Conservation (phyloP, 2,329 filamentous ascomycete genomes). For the Penicillium sp. region DNA sequence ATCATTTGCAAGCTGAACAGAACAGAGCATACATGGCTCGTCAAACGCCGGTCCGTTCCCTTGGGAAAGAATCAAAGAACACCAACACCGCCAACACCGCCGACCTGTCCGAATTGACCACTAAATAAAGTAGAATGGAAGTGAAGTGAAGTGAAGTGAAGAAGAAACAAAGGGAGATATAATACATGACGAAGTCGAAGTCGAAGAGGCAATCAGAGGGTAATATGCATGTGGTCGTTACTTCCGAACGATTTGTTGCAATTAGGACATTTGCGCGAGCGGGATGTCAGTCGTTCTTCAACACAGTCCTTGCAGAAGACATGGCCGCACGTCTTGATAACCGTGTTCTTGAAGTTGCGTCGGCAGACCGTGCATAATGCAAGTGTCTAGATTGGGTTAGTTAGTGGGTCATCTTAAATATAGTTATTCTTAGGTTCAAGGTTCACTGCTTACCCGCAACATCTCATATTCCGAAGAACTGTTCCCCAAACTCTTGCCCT, state of each 20-base stretch:
- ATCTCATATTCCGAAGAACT: conserved; percentile 82
- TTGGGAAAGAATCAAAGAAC: too few relatives aligned
- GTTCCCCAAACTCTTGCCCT: conserved; percentile 78
- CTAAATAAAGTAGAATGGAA: conserved; percentile 20
- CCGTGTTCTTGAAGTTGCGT: conserved; percentile 90
- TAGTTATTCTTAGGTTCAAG: too few relatives aligned
- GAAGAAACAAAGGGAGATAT: conserved; percentile 33
- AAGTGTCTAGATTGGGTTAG: conserved; percentile 60
- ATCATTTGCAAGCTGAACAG: too few relatives aligned
- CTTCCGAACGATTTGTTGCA: conserved; percentile 91
- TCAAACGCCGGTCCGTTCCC: conserved; percentile 39
- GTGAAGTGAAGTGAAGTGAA: conserved; percentile 21
- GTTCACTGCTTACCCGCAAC: conserved; percentile 76
- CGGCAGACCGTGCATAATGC: conserved; percentile 92
- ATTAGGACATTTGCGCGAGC: conserved; percentile 92
- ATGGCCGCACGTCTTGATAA: conserved; percentile 91
- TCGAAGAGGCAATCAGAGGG: conserved; percentile 39
- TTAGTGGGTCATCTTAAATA: too few relatives aligned
- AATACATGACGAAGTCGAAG: conserved; percentile 35
- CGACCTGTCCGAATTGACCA: conserved; percentile 34
- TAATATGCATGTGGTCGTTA: conserved; percentile 78
- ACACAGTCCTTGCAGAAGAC: conserved; percentile 92
- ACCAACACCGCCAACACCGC: conserved; percentile 41
- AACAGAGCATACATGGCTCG: conserved; percentile 19
- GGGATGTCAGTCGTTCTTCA: conserved; percentile 83